Conservation (phyloP, 208 protist genomes). For the Acanthamoeba rhysodes region DNA sequence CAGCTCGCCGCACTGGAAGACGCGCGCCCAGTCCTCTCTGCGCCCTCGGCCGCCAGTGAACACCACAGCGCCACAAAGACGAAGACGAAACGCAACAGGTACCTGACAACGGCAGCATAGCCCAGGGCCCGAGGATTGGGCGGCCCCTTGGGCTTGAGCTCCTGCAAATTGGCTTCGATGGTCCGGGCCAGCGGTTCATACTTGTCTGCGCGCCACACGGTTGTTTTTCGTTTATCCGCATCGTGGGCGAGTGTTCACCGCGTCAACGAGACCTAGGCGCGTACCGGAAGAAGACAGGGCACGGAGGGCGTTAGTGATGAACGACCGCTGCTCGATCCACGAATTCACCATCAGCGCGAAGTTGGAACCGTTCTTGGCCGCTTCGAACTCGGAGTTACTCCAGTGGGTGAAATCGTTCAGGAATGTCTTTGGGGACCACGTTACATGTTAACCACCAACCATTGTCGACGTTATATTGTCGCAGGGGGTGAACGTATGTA, state of each 20-base stretch:
- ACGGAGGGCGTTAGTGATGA: slow-evolving; percentile 36
- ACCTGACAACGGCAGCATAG: background rate
- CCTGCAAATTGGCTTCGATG: background rate
- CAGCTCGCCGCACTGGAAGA: slow-evolving; percentile 1
- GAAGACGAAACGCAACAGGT: background rate
- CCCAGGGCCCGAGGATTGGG: background rate
- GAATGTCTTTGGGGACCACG: slow-evolving; percentile 28
- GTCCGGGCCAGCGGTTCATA: background rate
- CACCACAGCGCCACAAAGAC: background rate
- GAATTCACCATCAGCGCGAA: slow-evolving; percentile 10
- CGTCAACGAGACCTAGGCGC: background rate
- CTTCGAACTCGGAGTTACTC: slow-evolving; percentile 37
- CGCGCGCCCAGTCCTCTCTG: background rate
- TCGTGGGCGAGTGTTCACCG: background rate
- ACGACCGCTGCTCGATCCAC: slow-evolving; percentile 34
- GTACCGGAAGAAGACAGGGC: background rate
- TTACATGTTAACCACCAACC: no score
- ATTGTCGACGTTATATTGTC: background rate
- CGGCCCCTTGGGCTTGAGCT: background rate
- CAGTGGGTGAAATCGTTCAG: slow-evolving; percentile 31
- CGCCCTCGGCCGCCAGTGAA: background rate
- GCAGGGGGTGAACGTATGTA: background rate
- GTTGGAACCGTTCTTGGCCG: background rate
- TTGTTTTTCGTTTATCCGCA: background rate
- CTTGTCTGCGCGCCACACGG: background rate